phyloP scores from a whole-genome alignment of 345 rosid genomes.

The Microthlaspi erraticum region DNA sequence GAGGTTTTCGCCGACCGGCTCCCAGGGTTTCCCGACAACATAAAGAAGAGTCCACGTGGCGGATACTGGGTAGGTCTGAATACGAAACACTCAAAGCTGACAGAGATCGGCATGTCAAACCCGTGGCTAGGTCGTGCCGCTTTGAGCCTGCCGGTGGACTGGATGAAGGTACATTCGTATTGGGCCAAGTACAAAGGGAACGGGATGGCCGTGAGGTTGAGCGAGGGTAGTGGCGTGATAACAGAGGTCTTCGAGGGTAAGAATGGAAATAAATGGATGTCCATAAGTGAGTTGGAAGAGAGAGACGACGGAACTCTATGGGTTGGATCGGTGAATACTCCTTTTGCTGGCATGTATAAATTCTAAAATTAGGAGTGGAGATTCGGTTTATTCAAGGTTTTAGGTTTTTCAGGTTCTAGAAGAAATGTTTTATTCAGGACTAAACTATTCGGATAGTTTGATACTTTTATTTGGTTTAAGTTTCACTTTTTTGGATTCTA shows the following conservation, averaged over 20 bases:
- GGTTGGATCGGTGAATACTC: conserved; percentile 69
- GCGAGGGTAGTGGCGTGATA: conserved; percentile 59
- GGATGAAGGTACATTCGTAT: conserved; percentile 46
- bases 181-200: conserved; percentile 51
- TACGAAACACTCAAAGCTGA: conserved; percentile 51
- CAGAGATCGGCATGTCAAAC: conserved; percentile 45
- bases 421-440: too few species aligned
- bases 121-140: conserved; percentile 59
- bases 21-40: conserved; percentile 74
- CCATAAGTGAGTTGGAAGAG: conserved; percentile 72
- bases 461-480: too few species aligned
- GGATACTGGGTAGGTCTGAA: conserved; percentile 74
- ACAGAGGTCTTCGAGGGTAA: conserved; percentile 52
- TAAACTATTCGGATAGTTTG: too few species aligned
- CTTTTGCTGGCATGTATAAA: conserved; percentile 52
- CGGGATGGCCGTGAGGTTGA: conserved; percentile 68
- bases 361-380: not conserved
- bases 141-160: conserved; percentile 50
- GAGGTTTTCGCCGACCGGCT: conserved; percentile 54
- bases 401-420: too few species aligned
- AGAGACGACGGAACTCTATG: conserved; percentile 54
- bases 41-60: conserved; percentile 63
- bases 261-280: conserved; percentile 43
- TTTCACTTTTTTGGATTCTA: too few species aligned
- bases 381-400: too few species aligned